Conservation (phyloP, 2,329 filamentous ascomycete genomes). For the Capronia coronata region DNA sequence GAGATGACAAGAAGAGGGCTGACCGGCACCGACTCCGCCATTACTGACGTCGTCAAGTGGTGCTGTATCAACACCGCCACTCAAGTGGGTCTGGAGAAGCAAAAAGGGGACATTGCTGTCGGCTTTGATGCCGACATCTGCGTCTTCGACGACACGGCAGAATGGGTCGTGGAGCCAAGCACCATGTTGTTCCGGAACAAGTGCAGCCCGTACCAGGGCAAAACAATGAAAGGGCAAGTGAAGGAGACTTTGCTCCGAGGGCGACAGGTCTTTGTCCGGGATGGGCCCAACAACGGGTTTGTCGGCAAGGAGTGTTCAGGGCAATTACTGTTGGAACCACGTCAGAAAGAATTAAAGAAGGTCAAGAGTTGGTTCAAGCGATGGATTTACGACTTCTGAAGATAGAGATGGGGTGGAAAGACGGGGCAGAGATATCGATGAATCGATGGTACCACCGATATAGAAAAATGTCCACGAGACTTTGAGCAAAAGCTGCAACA, state of each 20-base stretch:
- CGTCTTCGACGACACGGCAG: slow-evolving; percentile 78
- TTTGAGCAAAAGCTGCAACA: background rate
- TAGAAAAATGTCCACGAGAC: background rate
- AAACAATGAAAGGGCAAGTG: slow-evolving; percentile 69
- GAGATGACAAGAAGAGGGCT: slow-evolving; percentile 58
- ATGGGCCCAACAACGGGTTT: slow-evolving; percentile 44
- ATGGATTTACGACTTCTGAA: slow-evolving; percentile 24
- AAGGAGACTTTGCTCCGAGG: slow-evolving; percentile 81
- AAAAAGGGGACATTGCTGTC: slow-evolving; percentile 71
- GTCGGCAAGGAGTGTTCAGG: slow-evolving; percentile 34
- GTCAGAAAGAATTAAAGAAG: slow-evolving; percentile 23
- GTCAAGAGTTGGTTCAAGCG: slow-evolving; percentile 23
- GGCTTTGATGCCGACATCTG: slow-evolving; percentile 88
- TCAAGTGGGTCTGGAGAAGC: slow-evolving; percentile 76
- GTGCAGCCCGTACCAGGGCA: slow-evolving; percentile 83
- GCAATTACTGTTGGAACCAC: slow-evolving; percentile 36
- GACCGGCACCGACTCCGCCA: slow-evolving; percentile 41
- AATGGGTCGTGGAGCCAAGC: slow-evolving; percentile 65
- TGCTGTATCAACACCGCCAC: slow-evolving; percentile 80
- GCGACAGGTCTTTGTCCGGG: slow-evolving; percentile 63
- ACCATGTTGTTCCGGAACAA: slow-evolving; percentile 95
- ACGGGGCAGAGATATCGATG: background rate
- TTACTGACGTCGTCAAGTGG: slow-evolving; percentile 76
- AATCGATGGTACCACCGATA: background rate
- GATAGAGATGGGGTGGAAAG: background rate